These are phyloP conservation scores for Chimonanthus praecox DNA, from an alignment of 164 flowering plant species.

Conservation along the genomic window DNA sequence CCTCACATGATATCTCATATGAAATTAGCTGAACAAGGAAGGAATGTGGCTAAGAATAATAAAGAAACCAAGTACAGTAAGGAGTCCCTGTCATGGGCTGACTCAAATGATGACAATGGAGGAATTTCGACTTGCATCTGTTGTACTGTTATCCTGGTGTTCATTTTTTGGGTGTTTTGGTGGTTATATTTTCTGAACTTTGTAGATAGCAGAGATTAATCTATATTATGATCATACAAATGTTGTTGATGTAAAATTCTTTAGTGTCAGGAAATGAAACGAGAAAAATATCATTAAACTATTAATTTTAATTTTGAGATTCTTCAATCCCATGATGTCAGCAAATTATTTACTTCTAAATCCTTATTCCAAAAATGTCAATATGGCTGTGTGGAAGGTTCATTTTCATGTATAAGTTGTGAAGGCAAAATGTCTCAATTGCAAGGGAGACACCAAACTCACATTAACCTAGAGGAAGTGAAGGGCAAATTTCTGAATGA, in stretches of 20 bases:
- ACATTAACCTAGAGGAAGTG: too few species aligned
- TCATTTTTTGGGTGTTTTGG: slow-evolving; percentile 8
- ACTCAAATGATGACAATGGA: slow-evolving; percentile 13
- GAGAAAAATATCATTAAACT: background rate
- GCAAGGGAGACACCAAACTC: too few species aligned
- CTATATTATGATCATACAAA: background rate
- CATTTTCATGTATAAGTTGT: too few species aligned
- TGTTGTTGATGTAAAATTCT: background rate
- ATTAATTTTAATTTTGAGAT: too few species aligned
- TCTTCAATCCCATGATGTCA: too few species aligned
- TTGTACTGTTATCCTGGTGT: slow-evolving; percentile 8
- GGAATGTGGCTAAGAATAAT: background rate
- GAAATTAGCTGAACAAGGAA: slow-evolving; percentile 23
- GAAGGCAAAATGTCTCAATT: too few species aligned
- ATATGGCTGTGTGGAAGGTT: too few species aligned
- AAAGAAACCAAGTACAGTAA: slow-evolving; percentile 14
- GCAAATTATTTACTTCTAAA: too few species aligned
- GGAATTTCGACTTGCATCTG: slow-evolving; percentile 16
- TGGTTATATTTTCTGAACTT: background rate
- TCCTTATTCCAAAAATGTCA: too few species aligned
- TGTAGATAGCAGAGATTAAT: background rate
- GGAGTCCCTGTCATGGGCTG: slow-evolving; percentile 33
- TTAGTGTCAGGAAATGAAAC: background rate
- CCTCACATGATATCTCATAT: slow-evolving; percentile 48
- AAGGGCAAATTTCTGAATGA: too few species aligned